A percentile compares a stretch with the other conserved stretches of the same genome.
These are phyloP conservation scores for Obba rivulosa DNA, from an alignment of 768 basidiomycete genomes.

Conservation along the genomic window DNA sequence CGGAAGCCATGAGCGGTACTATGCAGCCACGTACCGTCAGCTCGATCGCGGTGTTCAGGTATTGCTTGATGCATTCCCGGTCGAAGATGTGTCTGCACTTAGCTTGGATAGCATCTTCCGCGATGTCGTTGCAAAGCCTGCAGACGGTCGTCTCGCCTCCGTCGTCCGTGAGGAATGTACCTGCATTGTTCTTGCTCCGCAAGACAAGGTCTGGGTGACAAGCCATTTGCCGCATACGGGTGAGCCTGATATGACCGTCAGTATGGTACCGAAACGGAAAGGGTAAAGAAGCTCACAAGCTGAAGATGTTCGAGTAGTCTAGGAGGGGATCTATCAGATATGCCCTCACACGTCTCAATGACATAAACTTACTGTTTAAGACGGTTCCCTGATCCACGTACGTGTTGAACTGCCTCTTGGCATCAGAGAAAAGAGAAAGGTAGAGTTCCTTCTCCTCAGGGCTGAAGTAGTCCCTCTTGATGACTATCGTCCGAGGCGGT, in stretches of 20 bases:
- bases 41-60: slow-evolving; percentile 72
- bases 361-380: slow-evolving; percentile 69
- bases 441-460: slow-evolving; percentile 97
- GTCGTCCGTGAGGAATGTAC: slow-evolving; percentile 53
- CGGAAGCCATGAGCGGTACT: too few species aligned
- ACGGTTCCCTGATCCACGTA: slow-evolving; percentile 89
- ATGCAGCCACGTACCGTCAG: slow-evolving; percentile 39
- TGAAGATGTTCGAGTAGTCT: slow-evolving; percentile 91
- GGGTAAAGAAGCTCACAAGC: slow-evolving; percentile 42
- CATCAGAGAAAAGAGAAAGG: slow-evolving; percentile 85
- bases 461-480: slow-evolving; percentile 89
- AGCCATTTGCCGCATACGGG: slow-evolving; percentile 94
- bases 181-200: slow-evolving; percentile 74
- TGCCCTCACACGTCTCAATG: slow-evolving; percentile 4
- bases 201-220: slow-evolving; percentile 94
- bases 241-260: slow-evolving; percentile 54
- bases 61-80: slow-evolving; percentile 92
- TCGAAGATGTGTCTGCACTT: slow-evolving; percentile 95
- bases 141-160: slow-evolving; percentile 79
- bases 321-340: neutral
- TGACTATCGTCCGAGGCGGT: slow-evolving; percentile 86
- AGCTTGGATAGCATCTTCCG: slow-evolving; percentile 94
- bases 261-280: neutral
- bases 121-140: slow-evolving; percentile 93
- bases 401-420: slow-evolving; percentile 87